Evolutionary conservation across 1,284 basidiomycete genomes (phyloP).

Genomic region (Schizophyllum commune): DNA sequence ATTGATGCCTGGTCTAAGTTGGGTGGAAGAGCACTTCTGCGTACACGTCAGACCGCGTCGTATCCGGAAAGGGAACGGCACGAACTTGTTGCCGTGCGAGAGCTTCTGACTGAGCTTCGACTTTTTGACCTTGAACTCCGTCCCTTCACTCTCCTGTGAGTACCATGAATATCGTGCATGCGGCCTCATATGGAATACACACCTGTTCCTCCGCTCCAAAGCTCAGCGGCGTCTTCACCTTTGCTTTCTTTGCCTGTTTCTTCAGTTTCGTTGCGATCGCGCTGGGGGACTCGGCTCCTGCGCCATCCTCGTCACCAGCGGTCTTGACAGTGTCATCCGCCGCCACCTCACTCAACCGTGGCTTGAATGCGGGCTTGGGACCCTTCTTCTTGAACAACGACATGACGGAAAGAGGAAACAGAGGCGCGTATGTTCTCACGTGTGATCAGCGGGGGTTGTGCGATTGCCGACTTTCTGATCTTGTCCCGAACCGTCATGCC

Average conservation of each 20-base stretch:
- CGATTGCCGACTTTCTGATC: constrained; percentile 15
- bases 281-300: constrained; percentile 38
- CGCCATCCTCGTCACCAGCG: constrained; percentile 15
- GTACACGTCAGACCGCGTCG: neutral
- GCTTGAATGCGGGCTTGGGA: constrained; percentile 42
- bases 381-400: constrained; percentile 47
- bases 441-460: constrained; percentile 14
- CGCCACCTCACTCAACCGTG: neutral
- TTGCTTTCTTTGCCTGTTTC: constrained; percentile 55
- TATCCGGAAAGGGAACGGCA: constrained; percentile 1
- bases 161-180: constrained; percentile 18
- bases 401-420: constrained; percentile 20
- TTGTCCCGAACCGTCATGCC: neutral
- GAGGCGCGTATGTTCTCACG: constrained; percentile 13
- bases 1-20: constrained; percentile 39
- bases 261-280: constrained; percentile 58
- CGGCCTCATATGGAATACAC: constrained; percentile 17
- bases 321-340: constrained; percentile 15
- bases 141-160: constrained; percentile 44
- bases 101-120: constrained; percentile 64
- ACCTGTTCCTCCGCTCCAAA: constrained; percentile 84
- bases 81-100: constrained; percentile 38
- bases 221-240: constrained; percentile 64
- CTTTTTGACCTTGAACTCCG: constrained; percentile 71
- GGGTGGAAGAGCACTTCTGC: constrained; percentile 26